phyloP scores from a whole-genome alignment of 768 basidiomycete species.

The Boletus subparvulus region DNA sequence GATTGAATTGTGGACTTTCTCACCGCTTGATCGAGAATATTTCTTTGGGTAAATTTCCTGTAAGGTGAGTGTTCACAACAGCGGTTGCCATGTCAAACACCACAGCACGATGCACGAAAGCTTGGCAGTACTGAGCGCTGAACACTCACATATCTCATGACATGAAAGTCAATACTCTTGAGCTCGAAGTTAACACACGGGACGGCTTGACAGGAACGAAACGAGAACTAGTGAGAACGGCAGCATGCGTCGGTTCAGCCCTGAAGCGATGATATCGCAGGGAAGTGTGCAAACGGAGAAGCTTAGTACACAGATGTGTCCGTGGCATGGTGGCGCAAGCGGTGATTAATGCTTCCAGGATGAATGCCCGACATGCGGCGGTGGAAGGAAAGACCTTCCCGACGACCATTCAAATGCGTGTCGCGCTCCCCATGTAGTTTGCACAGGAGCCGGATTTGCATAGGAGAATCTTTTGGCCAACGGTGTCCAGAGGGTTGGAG shows the following conservation, averaged over 20 bases:
- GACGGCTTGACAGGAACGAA: slow-evolving; percentile 17
- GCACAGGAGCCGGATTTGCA: slow-evolving; percentile 26
- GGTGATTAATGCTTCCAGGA: slow-evolving; percentile 32
- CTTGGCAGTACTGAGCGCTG: neutral
- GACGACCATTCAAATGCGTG: slow-evolving; percentile 4
- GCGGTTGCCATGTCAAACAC: neutral
- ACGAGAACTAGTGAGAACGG: slow-evolving; percentile 10
- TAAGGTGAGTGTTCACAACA: neutral
- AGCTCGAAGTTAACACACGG: neutral
- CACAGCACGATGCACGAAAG: neutral
- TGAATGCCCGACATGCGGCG: slow-evolving; percentile 25
- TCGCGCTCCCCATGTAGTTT: slow-evolving; percentile 4
- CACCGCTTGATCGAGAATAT: slow-evolving; percentile 16
- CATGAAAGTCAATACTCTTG: slow-evolving; percentile 2
- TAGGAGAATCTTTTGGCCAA: slow-evolving; percentile 21
- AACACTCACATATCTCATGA: neutral
- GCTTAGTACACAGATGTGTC: slow-evolving; percentile 16
- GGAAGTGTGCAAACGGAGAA: slow-evolving; percentile 25
- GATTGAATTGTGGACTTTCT: slow-evolving; percentile 14
- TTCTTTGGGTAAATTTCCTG: slow-evolving; percentile 2
- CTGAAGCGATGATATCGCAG: slow-evolving; percentile 30
- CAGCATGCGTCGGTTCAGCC: slow-evolving; percentile 11
- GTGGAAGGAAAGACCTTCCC: slow-evolving; percentile 21
- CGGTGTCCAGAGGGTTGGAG: slow-evolving; percentile 3
- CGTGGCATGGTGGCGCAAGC: slow-evolving; percentile 28